These are phyloP conservation scores for Teunomyces tritomae DNA, from an alignment of 805 yeast genomes.

Conservation along the genomic window DNA sequence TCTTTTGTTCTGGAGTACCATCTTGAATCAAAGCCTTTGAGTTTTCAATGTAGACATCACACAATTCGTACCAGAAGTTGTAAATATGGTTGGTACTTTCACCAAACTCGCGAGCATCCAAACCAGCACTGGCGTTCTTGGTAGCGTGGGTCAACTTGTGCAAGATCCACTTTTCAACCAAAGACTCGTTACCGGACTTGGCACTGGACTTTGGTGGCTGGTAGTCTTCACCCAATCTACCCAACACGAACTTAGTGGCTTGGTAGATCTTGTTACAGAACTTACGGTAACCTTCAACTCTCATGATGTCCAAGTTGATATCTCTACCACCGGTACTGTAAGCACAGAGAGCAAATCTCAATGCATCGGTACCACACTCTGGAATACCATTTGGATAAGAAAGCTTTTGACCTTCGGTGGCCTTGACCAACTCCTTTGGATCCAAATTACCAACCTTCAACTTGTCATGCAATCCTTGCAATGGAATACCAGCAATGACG, in stretches of 20 bases:
- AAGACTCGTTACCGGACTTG: constrained; percentile 74
- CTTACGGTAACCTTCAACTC: constrained; percentile 98
- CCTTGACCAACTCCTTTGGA: constrained; percentile 82
- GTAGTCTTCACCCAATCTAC: constrained; percentile 89
- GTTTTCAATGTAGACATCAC: constrained; percentile 98
- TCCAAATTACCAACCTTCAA: constrained; percentile 81
- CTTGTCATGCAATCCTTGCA: constrained; percentile 76
- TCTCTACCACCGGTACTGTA: constrained; percentile 99
- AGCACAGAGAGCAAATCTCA: constrained; percentile 97
- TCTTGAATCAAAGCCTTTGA: constrained; percentile 89
- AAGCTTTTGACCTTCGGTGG: constrained; percentile 80
- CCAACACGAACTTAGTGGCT: constrained; percentile 94
- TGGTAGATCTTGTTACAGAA: constrained; percentile 99
- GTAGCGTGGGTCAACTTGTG: constrained; percentile 77
- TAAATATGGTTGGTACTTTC: constrained; percentile 84
- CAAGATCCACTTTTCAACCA: constrained; percentile 96
- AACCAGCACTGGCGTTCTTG: constrained; percentile 56
- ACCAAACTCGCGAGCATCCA: constrained; percentile 86
- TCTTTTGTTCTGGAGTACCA: constrained; percentile 80
- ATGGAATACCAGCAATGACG: constrained; percentile 83
- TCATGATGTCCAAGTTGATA: constrained; percentile 89
- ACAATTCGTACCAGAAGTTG: constrained; percentile 93
- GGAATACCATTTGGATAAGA: constrained; percentile 97
- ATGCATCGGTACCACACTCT: constrained; percentile 98
- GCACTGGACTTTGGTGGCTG: constrained; percentile 67